Evolutionary conservation across 2,329 filamentous ascomycete species (phyloP).

Genomic region (Exophiala aquamarina): DNA sequence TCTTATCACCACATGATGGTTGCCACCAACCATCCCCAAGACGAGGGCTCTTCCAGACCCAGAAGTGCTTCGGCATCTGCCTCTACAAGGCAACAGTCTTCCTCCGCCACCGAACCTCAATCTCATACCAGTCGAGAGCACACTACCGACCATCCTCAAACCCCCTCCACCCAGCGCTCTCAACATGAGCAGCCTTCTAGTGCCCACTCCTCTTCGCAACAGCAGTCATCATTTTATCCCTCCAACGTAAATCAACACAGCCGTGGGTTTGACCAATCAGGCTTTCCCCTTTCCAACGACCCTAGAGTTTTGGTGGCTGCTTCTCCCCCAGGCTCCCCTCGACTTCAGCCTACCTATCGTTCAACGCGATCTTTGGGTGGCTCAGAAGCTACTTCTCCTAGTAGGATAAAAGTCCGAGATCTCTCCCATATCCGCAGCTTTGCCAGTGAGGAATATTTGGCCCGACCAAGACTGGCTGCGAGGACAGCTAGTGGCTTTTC

Average conservation of each 20-base stretch:
- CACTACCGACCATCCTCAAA: conserved; percentile 2
- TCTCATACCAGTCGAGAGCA: conserved; percentile 11
- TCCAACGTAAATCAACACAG: conserved; percentile 24
- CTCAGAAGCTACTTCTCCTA: conserved; percentile 50
- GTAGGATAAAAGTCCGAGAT: conserved; percentile 77
- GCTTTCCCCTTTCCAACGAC: conserved; percentile 31
- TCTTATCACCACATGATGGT: conserved; percentile 64
- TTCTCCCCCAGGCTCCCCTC: conserved; percentile 44
- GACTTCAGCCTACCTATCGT: conserved; percentile 45
- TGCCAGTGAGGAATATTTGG: conserved; percentile 73
- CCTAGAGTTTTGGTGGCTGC: conserved; percentile 33
- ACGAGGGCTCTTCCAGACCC: conserved; percentile 22
- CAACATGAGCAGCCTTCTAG: conserved; percentile 11
- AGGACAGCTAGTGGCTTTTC: conserved; percentile 46
- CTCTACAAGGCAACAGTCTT: conserved; percentile 2
- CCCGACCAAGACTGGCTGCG: conserved; percentile 48
- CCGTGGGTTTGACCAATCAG: conserved; percentile 30
- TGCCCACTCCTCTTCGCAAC: conserved; percentile 9
- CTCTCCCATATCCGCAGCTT: conserved; percentile 89
- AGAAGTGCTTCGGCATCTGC: conserved; percentile 14
- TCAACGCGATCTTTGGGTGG: conserved; percentile 44
- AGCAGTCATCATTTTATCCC: conserved; percentile 14
- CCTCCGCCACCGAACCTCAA: no score
- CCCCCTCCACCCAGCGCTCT: conserved; percentile 5
- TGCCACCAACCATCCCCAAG: conserved; percentile 39